A percentile compares a stretch with the other conserved stretches of the same genome.
phyloP scores from a whole-genome alignment of 148 eudicot species.

The Talinum fruticosum region DNA sequence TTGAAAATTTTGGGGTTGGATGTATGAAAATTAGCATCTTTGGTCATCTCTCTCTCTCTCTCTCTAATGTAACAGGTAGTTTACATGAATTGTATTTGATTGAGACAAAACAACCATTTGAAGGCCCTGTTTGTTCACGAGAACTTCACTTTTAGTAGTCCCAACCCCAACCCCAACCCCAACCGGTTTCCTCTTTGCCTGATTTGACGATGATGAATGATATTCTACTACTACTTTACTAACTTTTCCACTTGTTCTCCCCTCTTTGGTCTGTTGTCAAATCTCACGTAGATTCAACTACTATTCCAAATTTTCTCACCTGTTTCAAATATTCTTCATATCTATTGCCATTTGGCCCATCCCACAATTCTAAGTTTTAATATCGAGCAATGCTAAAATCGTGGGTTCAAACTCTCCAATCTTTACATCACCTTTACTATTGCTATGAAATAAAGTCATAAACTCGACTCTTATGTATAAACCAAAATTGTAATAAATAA shows the following conservation, averaged over 20 bases:
- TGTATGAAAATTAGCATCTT: too few relatives aligned
- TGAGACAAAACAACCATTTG: neutral
- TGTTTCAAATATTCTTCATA: neutral
- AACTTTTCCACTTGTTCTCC: constrained; percentile 6
- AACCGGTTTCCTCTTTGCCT: neutral
- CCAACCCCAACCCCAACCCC: too few relatives aligned
- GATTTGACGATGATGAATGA: neutral
- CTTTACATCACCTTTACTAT: too few relatives aligned
- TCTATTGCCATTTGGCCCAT: neutral
- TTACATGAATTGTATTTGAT: neutral
- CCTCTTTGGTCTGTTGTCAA: neutral
- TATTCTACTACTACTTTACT: neutral
- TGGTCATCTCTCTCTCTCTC: neutral
- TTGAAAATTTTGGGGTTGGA: neutral
- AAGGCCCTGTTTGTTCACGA: constrained; percentile 1
- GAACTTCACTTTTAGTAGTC: neutral
- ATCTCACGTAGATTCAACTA: neutral
- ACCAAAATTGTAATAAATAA: too few relatives aligned
- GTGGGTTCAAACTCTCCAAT: too few relatives aligned
- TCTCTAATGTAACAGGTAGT: constrained; percentile 7
- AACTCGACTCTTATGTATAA: too few relatives aligned
- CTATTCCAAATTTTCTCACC: neutral
- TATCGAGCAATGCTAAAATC: too few relatives aligned
- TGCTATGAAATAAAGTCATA: too few relatives aligned
- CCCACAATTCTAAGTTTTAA: too few relatives aligned